Base-by-base conservation (phyloP, 2,329 filamentous ascomycete genomes). In the Colletotrichum cereale region DNA sequence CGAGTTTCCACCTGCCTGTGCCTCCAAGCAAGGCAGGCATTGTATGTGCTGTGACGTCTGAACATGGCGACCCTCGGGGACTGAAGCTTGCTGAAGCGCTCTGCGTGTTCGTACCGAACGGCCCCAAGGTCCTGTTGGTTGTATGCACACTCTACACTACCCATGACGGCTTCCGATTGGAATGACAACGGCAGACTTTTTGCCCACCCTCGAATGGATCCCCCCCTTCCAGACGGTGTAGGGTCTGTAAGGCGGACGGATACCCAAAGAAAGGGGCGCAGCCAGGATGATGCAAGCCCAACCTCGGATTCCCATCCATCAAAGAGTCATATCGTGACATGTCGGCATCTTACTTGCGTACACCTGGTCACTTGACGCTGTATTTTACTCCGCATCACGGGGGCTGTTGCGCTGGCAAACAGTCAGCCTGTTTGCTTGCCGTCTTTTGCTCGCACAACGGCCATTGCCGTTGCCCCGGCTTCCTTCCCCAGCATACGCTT, bases 311-410 rank as follows among this genome's bases (percentile, higher is more conserved):
- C 26, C 53, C 65, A 60, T 58, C 50, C 50, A 29, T 60, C 58
- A 42, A 63, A 52, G 65, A 72, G 44, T 72, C 65, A 72, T 63
- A 71, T 72, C 58, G 69, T 72, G 69, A 72, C 69, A 72, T 72
- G 69, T 72, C 65, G 50, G 53, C 65, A 72, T 72, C 65, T 60
- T 72, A 72, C 65, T 72, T 72, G 69, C 53, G 65, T 53, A 44
- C 58, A 48, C 65, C 58, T 38, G 50, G 60, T 72, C 69, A 72
- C 66, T 69, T 72, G 69, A 72, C 53, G 57, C 60, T 63, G 69
- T 66, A 63, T 60, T 58, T 64, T 68, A 60, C 69, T 72, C 69
- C 65, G 58, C 69, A 58, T 53, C 44, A 72, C 47, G 53, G 65
- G 66, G 65, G 58, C 57, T 64, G 65, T 69, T 64, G 69, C 62